A percentile compares a stretch with the other conserved stretches of the same genome.
phyloP scores from a whole-genome alignment of 306 rosid genomes.

The Lupinus albus region DNA sequence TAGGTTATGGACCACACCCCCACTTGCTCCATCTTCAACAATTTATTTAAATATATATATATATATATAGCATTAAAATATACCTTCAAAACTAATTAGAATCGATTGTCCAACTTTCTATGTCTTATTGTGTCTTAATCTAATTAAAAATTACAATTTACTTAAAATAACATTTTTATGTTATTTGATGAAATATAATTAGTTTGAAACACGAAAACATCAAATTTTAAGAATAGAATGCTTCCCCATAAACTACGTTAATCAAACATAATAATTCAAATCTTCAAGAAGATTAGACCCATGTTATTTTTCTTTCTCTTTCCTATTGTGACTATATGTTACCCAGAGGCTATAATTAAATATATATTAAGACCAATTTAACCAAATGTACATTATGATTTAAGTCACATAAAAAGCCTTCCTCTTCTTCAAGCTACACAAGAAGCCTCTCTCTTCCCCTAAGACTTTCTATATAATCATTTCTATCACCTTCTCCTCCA shows the following conservation, averaged over 20 bases:
- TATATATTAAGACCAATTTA: slow-evolving; percentile 8
- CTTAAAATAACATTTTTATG: too few species aligned
- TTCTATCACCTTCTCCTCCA: slow-evolving; percentile 37
- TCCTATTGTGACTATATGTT: slow-evolving; percentile 34
- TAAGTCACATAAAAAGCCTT: slow-evolving; percentile 45
- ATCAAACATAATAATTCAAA: slow-evolving; percentile 51
- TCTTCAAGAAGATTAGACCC: slow-evolving; percentile 46
- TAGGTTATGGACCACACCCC: slow-evolving; percentile 52
- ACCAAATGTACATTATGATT: slow-evolving; percentile 39
- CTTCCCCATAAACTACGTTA: neutral
- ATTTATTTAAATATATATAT: slow-evolving; percentile 40
- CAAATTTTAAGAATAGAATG: too few species aligned
- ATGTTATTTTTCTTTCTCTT: slow-evolving; percentile 45
- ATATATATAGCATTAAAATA: too few species aligned
- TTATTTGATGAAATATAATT: too few species aligned
- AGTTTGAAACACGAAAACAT: too few species aligned
- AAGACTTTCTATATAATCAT: slow-evolving; percentile 39
- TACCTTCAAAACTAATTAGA: too few species aligned
- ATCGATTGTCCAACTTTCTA: too few species aligned
- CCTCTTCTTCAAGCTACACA: slow-evolving; percentile 39
- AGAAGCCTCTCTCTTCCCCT: slow-evolving; percentile 39
- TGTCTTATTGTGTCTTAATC: too few species aligned
- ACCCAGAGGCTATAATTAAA: slow-evolving; percentile 10
- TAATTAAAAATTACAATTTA: too few species aligned
- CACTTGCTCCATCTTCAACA: slow-evolving; percentile 51